Percentiles rank a stretch among this genome's conserved stretches.
Conservation (phyloP, 148 eudicot genomes). For the Camellia sinensis region DNA sequence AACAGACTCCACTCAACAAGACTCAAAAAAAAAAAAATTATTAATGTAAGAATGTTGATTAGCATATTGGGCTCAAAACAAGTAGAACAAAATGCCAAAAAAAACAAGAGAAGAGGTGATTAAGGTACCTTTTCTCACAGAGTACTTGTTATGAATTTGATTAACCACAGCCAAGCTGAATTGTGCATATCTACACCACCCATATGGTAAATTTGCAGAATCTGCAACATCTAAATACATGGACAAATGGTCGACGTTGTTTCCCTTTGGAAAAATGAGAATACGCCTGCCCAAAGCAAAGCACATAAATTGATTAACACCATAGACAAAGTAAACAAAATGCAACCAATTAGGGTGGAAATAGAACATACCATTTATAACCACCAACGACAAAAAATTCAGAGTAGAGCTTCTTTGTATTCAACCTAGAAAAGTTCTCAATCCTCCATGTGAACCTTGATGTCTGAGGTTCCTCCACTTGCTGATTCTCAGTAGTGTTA, state of each 20-base stretch:
- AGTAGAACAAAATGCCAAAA: not conserved
- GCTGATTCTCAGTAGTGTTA: slow-evolving; percentile 53
- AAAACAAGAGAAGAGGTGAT: not conserved
- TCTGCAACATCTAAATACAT: slow-evolving; percentile 95
- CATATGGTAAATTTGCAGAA: slow-evolving; percentile 78
- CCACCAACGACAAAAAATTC: slow-evolving; percentile 78
- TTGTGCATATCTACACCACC: slow-evolving; percentile 96
- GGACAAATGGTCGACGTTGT: slow-evolving; percentile 87
- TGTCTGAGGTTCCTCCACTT: slow-evolving; percentile 67
- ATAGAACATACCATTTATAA: slow-evolving; percentile 64
- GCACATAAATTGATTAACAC: slow-evolving; percentile 13
- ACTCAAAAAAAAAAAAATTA: not conserved
- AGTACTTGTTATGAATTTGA: slow-evolving; percentile 67
- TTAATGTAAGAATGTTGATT: not conserved
- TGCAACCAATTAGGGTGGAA: not conserved
- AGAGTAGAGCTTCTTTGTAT: slow-evolving; percentile 74
- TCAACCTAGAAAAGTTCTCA: slow-evolving; percentile 68
- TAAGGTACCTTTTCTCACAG: slow-evolving; percentile 71
- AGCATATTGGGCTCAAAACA: not conserved
- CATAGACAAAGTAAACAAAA: not conserved
- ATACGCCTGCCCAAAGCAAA: slow-evolving; percentile 65
- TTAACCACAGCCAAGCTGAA: slow-evolving; percentile 80
- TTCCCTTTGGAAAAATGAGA: slow-evolving; percentile 88
- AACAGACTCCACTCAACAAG: not conserved
- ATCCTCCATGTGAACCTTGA: slow-evolving; percentile 84